Evolutionary conservation across 176 grass and related monocot species (phyloP).

Genomic region (Avena sativa): DNA sequence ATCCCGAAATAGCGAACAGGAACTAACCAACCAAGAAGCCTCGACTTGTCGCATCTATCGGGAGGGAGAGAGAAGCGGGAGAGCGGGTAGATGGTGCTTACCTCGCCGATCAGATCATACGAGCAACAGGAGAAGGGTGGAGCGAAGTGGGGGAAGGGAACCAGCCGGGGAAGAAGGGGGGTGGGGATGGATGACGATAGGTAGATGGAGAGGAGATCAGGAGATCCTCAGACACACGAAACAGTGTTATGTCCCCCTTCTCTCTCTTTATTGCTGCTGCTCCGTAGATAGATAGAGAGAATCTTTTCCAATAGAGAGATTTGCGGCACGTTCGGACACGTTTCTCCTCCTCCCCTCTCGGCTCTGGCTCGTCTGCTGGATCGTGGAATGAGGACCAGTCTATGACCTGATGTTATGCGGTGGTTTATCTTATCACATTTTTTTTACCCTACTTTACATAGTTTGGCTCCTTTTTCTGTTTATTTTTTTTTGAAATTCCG

Average conservation of each 20-base stretch:
- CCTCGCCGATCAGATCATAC: slow-evolving; percentile 40
- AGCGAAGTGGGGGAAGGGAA: not conserved
- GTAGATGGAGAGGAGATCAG: not conserved
- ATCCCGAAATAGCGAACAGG: not conserved
- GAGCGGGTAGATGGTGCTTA: not conserved
- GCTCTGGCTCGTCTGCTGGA: not conserved
- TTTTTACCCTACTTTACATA: too few relatives aligned
- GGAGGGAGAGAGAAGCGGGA: not conserved
- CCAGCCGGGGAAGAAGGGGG: too few relatives aligned
- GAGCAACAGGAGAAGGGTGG: not conserved
- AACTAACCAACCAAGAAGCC: not conserved
- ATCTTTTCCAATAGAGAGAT: slow-evolving; percentile 44
- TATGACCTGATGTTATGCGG: not conserved
- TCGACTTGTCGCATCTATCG: not conserved
- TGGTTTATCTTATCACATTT: not conserved
- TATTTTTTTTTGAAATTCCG: too few relatives aligned
- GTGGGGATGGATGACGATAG: slow-evolving; percentile 22
- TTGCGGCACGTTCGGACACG: slow-evolving; percentile 47
- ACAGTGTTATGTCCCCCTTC: not conserved
- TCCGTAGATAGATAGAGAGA: slow-evolving; percentile 20
- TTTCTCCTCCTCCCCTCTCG: not conserved
- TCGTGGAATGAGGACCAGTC: not conserved
- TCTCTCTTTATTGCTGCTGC: slow-evolving; percentile 8
- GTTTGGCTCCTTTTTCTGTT: too few relatives aligned
- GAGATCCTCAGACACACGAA: slow-evolving; percentile 63